phyloP scores from a whole-genome alignment of 768 basidiomycete genomes.

The Antrodiella citrinella region DNA sequence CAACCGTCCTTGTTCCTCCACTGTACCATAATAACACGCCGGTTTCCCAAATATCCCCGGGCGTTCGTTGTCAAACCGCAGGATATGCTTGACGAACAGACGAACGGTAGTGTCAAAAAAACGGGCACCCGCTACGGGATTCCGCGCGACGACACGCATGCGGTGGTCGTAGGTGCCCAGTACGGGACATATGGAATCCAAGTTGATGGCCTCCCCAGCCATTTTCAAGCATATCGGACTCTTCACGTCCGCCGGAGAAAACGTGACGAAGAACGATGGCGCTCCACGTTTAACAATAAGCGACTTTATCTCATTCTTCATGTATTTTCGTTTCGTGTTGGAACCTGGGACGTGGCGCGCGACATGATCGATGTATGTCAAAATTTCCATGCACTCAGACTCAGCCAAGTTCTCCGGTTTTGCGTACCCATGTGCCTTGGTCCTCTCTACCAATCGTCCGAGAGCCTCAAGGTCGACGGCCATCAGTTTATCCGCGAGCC shows the following conservation, averaged over 20 bases:
- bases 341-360: conserved; percentile 22
- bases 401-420: conserved; percentile 24
- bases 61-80: neutral
- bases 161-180: conserved; percentile 1
- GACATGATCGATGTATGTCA: conserved; percentile 29
- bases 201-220: conserved; percentile 9
- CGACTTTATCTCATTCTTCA: conserved; percentile 17
- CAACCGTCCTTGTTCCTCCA: conserved; percentile 14
- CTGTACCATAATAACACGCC: conserved; percentile 16
- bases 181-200: neutral
- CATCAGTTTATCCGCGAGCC: conserved; percentile 11
- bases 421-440: conserved; percentile 22
- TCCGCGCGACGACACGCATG: conserved; percentile 3
- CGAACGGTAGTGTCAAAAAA: conserved; percentile 14
- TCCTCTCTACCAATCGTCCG: conserved; percentile 18
- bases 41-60: conserved; percentile 13
- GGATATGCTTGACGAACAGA: conserved; percentile 10
- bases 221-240: conserved; percentile 10
- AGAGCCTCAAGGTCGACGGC: conserved; percentile 17
- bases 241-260: conserved; percentile 26
- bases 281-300: conserved; percentile 17
- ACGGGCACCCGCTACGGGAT: conserved; percentile 12
- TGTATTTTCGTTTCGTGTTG: conserved; percentile 19
- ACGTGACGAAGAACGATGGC: conserved; percentile 30
- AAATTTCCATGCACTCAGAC: conserved; percentile 25